Base-by-base conservation (phyloP, 129 eudicot species). In the Pseudognaphalium luteoalbum region DNA sequence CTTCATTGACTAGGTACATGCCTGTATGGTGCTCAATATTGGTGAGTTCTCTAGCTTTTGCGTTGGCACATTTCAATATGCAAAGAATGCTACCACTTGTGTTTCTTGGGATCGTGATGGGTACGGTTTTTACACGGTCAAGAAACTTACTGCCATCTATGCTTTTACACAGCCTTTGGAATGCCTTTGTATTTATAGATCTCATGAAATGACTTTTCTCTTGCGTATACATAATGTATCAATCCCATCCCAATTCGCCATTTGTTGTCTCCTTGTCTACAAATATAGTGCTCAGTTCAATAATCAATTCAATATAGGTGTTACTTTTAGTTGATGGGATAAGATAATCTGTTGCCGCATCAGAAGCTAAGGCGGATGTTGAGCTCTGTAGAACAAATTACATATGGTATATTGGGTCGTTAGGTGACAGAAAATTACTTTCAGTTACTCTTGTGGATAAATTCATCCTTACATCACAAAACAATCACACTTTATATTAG, bases 121-220 rank as follows among this genome's bases (percentile, higher is more conserved):
- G 90, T 32, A 82, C 73, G n/a, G 88, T 89, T 76, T 89, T 72
- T 75, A 76, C 90, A 14, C 80, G 90, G 70, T 80, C 90, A n/a
- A 83, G 92, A 77, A 89, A 87, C 75, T 82, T 89, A 50, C 60
- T 89, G 51, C 81, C 92, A 6, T 89, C 88, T 51, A 83, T 85
- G 86, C 85, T 89, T 28, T 81, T 89, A 81, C 96, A 89, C 76
- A 87, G 90, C 72, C 83, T 88, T 25, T 88, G 93, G 93, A 88
- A 88, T 77, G 88, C 87, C 17, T 90, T 90, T 81, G 96, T 90
- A 77, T 85, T 87, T 74, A 62, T 90, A 79, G 90, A 90, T 87
- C 80, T 87, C 42, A 89, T 89, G 89, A 89, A 87, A 66, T 85
- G 73, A 79, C 66, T 61, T 70, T 60, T 68, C 22, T 62, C 66